Evolutionary conservation across 441 rosid species (phyloP).

Genomic region (Rhodomyrtus psidioides): DNA sequence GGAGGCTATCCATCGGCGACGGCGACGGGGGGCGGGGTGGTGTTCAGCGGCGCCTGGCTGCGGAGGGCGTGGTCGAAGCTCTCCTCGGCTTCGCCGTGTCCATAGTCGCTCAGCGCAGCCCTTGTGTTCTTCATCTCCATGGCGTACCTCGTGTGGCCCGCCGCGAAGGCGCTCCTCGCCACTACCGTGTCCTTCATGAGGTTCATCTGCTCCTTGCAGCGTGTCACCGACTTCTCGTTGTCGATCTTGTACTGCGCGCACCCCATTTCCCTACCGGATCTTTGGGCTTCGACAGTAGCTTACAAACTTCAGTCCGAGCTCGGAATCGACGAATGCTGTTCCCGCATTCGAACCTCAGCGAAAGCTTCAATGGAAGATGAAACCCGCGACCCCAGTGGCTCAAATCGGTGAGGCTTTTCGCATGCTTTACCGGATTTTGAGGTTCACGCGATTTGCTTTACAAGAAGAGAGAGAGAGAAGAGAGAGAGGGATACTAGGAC

Average conservation of each 20-base stretch:
- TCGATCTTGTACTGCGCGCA: slow-evolving; percentile 61
- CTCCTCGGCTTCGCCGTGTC: slow-evolving; percentile 46
- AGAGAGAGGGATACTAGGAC: background rate
- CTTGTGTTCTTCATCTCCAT: slow-evolving; percentile 48
- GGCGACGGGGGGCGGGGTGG: slow-evolving; percentile 21
- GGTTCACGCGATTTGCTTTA: background rate
- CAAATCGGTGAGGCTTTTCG: background rate
- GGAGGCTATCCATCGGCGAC: slow-evolving; percentile 29
- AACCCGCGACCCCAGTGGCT: background rate
- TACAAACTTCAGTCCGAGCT: too few species aligned
- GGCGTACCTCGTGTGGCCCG: slow-evolving; percentile 50
- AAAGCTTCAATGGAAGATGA: background rate
- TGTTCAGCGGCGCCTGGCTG: background rate
- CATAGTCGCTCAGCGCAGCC: slow-evolving; percentile 59
- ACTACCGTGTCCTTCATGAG: slow-evolving; percentile 52
- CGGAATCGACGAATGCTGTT: background rate
- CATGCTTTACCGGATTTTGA: background rate
- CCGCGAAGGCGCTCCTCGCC: slow-evolving; percentile 50
- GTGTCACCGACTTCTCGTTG: slow-evolving; percentile 53
- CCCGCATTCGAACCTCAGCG: too few species aligned
- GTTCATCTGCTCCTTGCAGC: slow-evolving; percentile 48
- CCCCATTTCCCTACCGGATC: slow-evolving; percentile 26
- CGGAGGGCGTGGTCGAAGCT: slow-evolving; percentile 10
- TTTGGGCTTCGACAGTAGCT: background rate
- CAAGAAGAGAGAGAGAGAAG: background rate